These are phyloP conservation scores for Excoecaria agallocha DNA, from an alignment of 345 rosid species.

Conservation along the genomic window DNA sequence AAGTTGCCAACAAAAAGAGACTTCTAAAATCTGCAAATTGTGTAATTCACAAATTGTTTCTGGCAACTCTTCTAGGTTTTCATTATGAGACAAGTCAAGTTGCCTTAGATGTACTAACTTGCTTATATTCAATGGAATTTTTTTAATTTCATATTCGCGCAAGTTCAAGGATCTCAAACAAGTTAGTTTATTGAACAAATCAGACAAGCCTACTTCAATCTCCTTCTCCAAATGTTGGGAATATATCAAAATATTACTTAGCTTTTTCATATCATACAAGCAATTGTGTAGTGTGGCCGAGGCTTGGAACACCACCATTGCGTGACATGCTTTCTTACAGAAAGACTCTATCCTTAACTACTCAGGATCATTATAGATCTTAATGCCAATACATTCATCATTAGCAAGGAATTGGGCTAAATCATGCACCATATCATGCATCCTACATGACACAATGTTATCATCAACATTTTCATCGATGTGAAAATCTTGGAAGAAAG, in stretches of 20 bases:
- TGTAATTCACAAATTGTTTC: not conserved
- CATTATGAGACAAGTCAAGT: not conserved
- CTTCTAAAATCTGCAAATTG: not conserved
- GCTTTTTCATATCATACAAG: not conserved
- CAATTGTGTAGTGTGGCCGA: not conserved
- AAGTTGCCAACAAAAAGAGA: not conserved
- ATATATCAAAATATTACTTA: not conserved
- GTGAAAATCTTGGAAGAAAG: too few species aligned
- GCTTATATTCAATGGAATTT: not conserved
- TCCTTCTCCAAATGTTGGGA: not conserved
- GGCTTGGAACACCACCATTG: not conserved
- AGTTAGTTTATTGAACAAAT: not conserved
- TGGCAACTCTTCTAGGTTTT: not conserved
- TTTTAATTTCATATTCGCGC: not conserved
- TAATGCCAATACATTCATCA: not conserved
- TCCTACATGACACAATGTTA: not conserved
- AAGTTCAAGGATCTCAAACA: slow-evolving; percentile 3
- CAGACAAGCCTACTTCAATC: not conserved
- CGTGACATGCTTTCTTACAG: too few species aligned
- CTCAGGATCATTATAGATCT: not conserved
- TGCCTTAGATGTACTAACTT: not conserved
- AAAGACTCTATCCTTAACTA: not conserved
- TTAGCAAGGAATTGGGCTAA: not conserved
- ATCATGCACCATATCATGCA: slow-evolving; percentile 1
- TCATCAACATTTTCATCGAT: too few species aligned